These are phyloP conservation scores for Botrytis paeoniae DNA, from an alignment of 2,329 filamentous ascomycete species.

Conservation along the genomic window DNA sequence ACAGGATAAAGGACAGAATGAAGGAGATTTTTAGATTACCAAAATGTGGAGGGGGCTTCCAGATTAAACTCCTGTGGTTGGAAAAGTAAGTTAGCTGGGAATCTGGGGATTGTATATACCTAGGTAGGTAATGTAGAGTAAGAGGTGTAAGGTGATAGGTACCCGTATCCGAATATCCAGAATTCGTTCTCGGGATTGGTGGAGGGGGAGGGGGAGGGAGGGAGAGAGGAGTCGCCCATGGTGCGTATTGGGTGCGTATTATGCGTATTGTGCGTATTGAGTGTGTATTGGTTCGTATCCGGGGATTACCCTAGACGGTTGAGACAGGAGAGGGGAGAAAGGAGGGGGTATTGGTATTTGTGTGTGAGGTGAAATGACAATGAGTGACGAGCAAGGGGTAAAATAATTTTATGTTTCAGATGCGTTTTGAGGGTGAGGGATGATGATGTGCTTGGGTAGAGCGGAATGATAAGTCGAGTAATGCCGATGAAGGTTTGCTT, in stretches of 20 bases:
- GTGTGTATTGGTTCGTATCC: not conserved
- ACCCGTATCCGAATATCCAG: conserved; percentile 98
- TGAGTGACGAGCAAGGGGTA: not conserved
- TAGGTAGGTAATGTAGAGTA: not conserved
- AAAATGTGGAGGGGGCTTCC: conserved; percentile 95
- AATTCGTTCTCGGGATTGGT: conserved; percentile 55
- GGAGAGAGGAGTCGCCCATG: not conserved
- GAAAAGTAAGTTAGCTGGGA: not conserved
- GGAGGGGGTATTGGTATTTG: not conserved
- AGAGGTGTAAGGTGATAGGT: conserved; percentile 36
- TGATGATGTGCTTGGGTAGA: not conserved
- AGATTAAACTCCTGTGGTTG: conserved; percentile 76
- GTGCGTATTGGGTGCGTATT: not conserved
- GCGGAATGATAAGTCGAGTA: not conserved
- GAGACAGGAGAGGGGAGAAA: not conserved
- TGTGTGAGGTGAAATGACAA: not conserved
- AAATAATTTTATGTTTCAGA: not conserved
- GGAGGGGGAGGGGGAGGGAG: conserved; percentile 5
- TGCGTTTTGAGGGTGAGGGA: not conserved
- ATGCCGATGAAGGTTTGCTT: not conserved
- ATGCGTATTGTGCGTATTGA: too few species aligned
- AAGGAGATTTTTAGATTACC: conserved; percentile 56
- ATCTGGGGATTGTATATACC: not conserved
- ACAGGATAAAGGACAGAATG: not conserved
- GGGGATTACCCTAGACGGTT: not conserved